Evolutionary conservation across 495 filamentous ascomycete species (phyloP).

Genomic region (Penicillium arizonense): DNA sequence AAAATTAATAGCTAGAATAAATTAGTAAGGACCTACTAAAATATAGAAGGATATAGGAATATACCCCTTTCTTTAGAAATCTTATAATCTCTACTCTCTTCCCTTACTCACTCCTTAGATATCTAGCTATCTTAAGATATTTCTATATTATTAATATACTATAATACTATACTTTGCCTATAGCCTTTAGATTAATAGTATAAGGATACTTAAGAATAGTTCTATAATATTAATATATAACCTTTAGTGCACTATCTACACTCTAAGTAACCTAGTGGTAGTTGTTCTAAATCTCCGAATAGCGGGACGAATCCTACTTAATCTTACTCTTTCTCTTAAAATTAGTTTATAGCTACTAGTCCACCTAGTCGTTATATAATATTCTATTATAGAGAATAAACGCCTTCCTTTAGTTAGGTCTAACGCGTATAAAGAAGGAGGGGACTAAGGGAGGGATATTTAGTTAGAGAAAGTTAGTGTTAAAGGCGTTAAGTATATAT

Average conservation of each 20-base stretch:
- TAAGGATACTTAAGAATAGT: conserved; percentile 4
- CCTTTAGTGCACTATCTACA: conserved; percentile 2
- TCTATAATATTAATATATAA: conserved; percentile 6
- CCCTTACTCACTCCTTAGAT: background rate
- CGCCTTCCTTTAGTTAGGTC: background rate
- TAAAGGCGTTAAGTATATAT: no score
- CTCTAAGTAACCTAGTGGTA: conserved; percentile 7
- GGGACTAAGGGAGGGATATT: conserved; percentile 2
- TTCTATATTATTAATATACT: background rate
- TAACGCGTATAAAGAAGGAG: conserved; percentile 2
- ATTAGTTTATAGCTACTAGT: conserved; percentile 10
- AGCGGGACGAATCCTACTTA: background rate
- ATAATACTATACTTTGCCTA: conserved; percentile 1
- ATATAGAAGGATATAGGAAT: no score
- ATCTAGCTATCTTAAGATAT: background rate
- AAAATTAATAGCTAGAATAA: no score
- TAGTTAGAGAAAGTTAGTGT: no score
- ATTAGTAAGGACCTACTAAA: no score
- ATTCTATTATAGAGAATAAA: conserved; percentile 9
- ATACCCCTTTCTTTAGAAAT: conserved; percentile 2
- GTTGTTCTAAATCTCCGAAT: background rate
- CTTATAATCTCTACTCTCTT: conserved; percentile 2
- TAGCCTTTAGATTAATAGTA: background rate
- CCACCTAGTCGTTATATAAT: conserved; percentile 6
- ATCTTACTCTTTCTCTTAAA: conserved; percentile 5